Base-by-base conservation (phyloP, 768 basidiomycete species). In the Naganishia kalamii region DNA sequence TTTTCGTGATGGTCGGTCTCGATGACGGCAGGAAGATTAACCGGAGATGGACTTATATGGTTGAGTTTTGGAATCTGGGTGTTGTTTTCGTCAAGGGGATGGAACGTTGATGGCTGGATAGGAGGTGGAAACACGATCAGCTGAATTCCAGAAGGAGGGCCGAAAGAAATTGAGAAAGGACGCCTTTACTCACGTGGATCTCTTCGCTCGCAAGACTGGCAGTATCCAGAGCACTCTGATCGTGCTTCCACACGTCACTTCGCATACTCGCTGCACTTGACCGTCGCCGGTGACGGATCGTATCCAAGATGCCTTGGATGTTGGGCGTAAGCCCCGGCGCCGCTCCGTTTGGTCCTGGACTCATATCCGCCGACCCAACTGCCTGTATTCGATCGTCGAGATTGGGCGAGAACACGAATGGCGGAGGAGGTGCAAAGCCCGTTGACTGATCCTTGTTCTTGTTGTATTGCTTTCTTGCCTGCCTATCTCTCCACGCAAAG, bases 401-500 rank as follows among this genome's bases (percentile, higher is more conserved):
- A 21, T 37, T 27, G 32, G 54, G 54, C 35, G 54, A 40, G 17
- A 57, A 25, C 17, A 40, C 30, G 27, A 57, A 57, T 5, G 54
- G 54, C n/a, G 54, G 54, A 57, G 54, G 54, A 40, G 35, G 33
- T 7, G 37, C 21, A 23, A 57, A 57, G 7, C 37, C 35, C 1
- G 54, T 21, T 35, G 23, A 21, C 8, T 41, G 54, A 25, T 40
- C 21, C 11, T 57, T 57, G 54, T 12, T 12, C n/a, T 57, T 57
- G 54, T 2, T 37, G 23, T 29, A n/a, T 35, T 57, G 54, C 35
- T 40, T 57, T 57, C 54, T 57, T 35, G 54, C 54, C 37, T 57
- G 54, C 40, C 40, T 57, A 40, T 57, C 23, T 41, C 54, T 57
- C 54, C 54, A 57, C 21, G 54, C 54, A 37, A 57, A 57, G 35